These are phyloP conservation scores for Priceomyces castillae DNA, from an alignment of 805 yeast genomes.

Conservation along the genomic window DNA sequence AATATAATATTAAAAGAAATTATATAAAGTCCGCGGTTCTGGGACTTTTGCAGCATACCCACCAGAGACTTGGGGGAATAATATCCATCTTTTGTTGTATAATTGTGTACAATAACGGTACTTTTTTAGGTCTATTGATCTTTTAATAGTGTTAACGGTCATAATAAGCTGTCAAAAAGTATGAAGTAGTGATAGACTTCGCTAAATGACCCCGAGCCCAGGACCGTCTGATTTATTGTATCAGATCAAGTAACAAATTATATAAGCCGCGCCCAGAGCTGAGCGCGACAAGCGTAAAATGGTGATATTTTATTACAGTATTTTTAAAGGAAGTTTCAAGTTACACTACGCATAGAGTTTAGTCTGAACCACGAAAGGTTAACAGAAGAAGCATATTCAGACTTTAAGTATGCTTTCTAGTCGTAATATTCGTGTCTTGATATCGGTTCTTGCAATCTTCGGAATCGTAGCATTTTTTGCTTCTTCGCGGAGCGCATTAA, in stretches of 20 bases:
- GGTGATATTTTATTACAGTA: background rate
- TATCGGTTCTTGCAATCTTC: constrained; percentile 51
- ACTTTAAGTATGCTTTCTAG: constrained; percentile 31
- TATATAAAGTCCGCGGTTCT: no score
- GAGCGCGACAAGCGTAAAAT: background rate
- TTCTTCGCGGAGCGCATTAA: constrained; percentile 39
- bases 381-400: background rate
- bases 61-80: no score
- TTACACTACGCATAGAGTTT: background rate
- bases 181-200: no score
- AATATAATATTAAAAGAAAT: no score
- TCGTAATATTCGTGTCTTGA: constrained; percentile 51
- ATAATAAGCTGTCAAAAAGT: no score
- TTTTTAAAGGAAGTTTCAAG: background rate
- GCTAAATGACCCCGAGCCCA: no score
- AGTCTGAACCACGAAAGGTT: background rate
- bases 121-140: no score
- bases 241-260: background rate
- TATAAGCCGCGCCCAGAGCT: background rate
- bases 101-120: no score
- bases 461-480: constrained; percentile 50
- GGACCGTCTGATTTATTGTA: no score
- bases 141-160: no score
- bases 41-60: no score
- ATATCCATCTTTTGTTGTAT: no score